Percentiles rank a stretch among this genome's conserved stretches.
Evolutionary conservation across 2,329 filamentous ascomycete species (phyloP).

Genomic region (Epichloe scottii): DNA sequence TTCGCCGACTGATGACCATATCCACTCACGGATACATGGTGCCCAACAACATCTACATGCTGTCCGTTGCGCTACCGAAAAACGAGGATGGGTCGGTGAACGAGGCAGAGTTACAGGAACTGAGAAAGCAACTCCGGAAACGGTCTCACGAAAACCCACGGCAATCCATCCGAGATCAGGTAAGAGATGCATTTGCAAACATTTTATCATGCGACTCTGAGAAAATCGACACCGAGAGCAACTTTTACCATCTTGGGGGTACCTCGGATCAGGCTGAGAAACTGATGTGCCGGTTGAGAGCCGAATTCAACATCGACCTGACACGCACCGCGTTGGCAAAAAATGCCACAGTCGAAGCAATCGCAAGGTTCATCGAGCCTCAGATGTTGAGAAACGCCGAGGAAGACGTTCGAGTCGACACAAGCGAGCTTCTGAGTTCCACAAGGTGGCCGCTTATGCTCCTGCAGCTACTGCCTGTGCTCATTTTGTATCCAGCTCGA

Average conservation of each 20-base stretch:
- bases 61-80: neutral
- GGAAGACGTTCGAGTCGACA: constrained; percentile 15
- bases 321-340: constrained; percentile 39
- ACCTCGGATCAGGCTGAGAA: constrained; percentile 32
- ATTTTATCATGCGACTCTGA: constrained; percentile 28
- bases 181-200: constrained; percentile 27
- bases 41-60: constrained; percentile 3
- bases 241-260: constrained; percentile 34
- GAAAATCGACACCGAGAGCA: constrained; percentile 18
- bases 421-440: constrained; percentile 32
- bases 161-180: constrained; percentile 17
- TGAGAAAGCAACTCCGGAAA: constrained; percentile 12
- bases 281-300: constrained; percentile 22
- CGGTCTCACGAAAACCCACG: constrained; percentile 5
- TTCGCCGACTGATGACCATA: constrained; percentile 4
- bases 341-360: constrained; percentile 28
- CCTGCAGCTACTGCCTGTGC: constrained; percentile 37
- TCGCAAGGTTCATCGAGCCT: constrained; percentile 25
- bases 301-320: constrained; percentile 33
- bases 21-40: constrained; percentile 4
- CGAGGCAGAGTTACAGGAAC: constrained; percentile 19
- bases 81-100: constrained; percentile 7
- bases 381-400: constrained; percentile 1
- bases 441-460: constrained; percentile 35
- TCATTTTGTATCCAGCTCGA: constrained; percentile 36